Conservation (phyloP, 2,329 filamentous ascomycete species). For the Stagonosporopsis vannaccii region DNA sequence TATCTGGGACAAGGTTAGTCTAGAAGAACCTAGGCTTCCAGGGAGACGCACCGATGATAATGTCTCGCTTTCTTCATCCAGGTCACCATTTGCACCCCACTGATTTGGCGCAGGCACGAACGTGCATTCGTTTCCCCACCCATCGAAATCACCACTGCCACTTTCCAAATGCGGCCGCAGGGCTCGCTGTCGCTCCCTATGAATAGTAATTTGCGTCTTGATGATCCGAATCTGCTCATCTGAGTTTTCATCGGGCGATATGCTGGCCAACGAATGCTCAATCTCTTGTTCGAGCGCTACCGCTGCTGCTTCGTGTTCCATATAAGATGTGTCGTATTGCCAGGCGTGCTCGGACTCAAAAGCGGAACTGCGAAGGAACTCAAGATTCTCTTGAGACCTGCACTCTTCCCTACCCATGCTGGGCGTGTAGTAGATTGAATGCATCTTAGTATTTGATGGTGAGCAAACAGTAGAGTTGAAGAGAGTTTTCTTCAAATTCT, state of each 20-base stretch:
- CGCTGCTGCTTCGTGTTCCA: conserved; percentile 46
- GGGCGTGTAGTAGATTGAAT: conserved; percentile 20
- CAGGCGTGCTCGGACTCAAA: conserved; percentile 49
- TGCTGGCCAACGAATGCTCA: conserved; percentile 40
- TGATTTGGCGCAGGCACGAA: conserved; percentile 49
- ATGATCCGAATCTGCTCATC: conserved; percentile 46
- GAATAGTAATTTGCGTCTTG: conserved; percentile 46
- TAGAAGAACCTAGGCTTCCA: neutral
- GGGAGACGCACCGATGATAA: conserved; percentile 42
- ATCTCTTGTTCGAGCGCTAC: conserved; percentile 45
- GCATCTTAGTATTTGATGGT: neutral
- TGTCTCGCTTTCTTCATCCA: conserved; percentile 49
- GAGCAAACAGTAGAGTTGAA: neutral
- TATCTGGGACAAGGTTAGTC: conserved; percentile 32
- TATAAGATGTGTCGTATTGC: conserved; percentile 48
- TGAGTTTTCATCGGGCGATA: conserved; percentile 47
- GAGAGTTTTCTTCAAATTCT: neutral
- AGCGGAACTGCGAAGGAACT: conserved; percentile 46
- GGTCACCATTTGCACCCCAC: conserved; percentile 47
- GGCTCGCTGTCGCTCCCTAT: conserved; percentile 44
- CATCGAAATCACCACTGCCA: conserved; percentile 45
- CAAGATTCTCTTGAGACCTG: conserved; percentile 41
- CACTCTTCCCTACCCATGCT: conserved; percentile 36
- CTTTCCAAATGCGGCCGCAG: conserved; percentile 48
- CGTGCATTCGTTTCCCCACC: conserved; percentile 46